Evolutionary conservation across 1,139 yeast species (phyloP), one percentile per base, ranked within the genome.

Genomic region (Meyerozyma carpophila): DNA sequence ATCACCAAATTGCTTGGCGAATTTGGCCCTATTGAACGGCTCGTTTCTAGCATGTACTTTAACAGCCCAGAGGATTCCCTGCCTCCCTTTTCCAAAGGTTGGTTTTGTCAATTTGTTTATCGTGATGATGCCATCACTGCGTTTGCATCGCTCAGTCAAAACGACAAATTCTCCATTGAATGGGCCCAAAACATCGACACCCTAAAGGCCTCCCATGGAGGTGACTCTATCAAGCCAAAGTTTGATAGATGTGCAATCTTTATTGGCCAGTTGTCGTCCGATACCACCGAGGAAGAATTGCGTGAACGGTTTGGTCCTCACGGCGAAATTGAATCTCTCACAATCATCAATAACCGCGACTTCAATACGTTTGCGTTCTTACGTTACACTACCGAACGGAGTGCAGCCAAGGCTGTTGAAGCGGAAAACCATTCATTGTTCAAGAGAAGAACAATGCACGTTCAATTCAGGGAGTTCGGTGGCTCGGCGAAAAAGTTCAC

Each of bases 101-200:
- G 96, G 95, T 88, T 84, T 57, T 79, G 85, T 49, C 85, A 87
- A 55, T 90, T 82, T 66, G 89, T 81, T 1, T 89, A 79, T 57
- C 79, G 97, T 41, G 95, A 88, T 59, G 97, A 91, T 62, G 97
- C 97, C 2, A 87, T 89, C 41, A 75, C 84, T 54, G 95, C 96
- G 0, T 90, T 80, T 68, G 91, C 94, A 1, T 77, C 73, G 53
- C 70, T 86, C 48, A 75, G 84, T 47, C 72, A 77, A 32, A 71
- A 68, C 40, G 63, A 71, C 2, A 60, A 64, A 24, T 81, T 80
- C 73, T 64, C 67, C 32, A 86, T 84, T 36, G 89, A 84, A 54
- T 88, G 96, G 96, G 89, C 94, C 0, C 91, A 86, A 63, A 89
- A 89, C 57, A 72, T 86, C 40, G 87, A 81, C 43, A 57, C 31